phyloP scores from a whole-genome alignment of 176 grass and related monocot species.

The Carex pumila region DNA sequence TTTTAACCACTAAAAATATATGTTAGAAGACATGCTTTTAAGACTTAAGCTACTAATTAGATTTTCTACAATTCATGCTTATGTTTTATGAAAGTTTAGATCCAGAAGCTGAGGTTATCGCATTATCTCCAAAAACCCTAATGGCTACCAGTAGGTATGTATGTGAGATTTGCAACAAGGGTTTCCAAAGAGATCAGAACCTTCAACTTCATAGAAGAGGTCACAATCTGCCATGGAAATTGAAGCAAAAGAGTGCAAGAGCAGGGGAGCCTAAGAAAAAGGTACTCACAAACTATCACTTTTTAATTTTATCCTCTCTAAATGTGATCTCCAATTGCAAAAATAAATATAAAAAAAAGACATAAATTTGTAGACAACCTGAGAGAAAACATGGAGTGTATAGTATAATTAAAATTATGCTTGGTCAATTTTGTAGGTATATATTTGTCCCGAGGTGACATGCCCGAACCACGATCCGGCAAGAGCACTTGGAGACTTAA shows the following conservation, averaged over 20 bases:
- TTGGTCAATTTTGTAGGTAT: constrained; percentile 18
- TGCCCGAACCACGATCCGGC: constrained; percentile 4
- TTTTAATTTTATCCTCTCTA: neutral
- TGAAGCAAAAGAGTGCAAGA: constrained; percentile 17
- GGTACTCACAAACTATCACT: neutral
- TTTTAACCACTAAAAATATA: neutral
- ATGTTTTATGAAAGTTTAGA: constrained; percentile 8
- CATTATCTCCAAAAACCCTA: constrained; percentile 17
- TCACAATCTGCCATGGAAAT: constrained; percentile 23
- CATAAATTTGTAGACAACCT: neutral
- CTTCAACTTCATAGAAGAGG: constrained; percentile 24
- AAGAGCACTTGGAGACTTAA: constrained; percentile 20
- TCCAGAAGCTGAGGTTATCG: constrained; percentile 23
- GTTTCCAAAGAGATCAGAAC: constrained; percentile 26
- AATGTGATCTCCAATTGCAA: neutral
- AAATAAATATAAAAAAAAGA: neutral
- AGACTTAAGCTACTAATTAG: neutral
- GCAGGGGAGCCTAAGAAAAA: constrained; percentile 18
- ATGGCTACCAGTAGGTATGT: constrained; percentile 21
- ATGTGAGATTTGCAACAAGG: constrained; percentile 28
- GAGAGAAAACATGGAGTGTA: neutral
- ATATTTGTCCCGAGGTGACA: constrained; percentile 10
- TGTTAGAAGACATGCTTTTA: neutral
- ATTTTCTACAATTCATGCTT: neutral
- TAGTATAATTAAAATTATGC: neutral